Conservation (phyloP, 805 yeast species). For the Millerozyma miso region DNA sequence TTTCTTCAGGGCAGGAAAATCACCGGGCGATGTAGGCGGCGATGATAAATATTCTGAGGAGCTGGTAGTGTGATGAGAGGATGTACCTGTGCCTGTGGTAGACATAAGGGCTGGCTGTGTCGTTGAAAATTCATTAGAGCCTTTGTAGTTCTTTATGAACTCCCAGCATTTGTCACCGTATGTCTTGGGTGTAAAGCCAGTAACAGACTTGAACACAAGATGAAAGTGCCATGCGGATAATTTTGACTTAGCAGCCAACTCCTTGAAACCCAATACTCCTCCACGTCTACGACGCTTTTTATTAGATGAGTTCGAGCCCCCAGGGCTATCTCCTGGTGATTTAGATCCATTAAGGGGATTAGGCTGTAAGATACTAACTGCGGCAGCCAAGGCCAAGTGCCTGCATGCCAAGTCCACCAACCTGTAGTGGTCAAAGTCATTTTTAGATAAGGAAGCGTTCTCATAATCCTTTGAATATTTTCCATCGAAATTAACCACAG, state of each 20-base stretch:
- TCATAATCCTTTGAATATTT: conserved; percentile 22
- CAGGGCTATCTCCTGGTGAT: conserved; percentile 15
- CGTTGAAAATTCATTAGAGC: conserved; percentile 12
- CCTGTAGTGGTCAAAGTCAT: conserved; percentile 65
- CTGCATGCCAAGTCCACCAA: conserved; percentile 77
- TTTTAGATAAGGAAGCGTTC: conserved; percentile 39
- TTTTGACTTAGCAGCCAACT: conserved; percentile 78
- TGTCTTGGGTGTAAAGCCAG: conserved; percentile 83
- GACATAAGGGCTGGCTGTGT: conserved; percentile 3
- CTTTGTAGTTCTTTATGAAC: conserved; percentile 38
- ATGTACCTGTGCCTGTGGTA: not conserved
- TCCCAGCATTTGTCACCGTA: conserved; percentile 83
- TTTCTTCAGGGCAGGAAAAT: conserved; percentile 8
- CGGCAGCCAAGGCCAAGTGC: conserved; percentile 79
- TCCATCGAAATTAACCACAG: conserved; percentile 22
- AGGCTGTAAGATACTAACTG: conserved; percentile 33
- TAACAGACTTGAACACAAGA: conserved; percentile 79
- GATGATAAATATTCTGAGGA: conserved; percentile 1
- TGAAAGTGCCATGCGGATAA: conserved; percentile 92
- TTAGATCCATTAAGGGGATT: conserved; percentile 15
- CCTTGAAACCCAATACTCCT: conserved; percentile 79
- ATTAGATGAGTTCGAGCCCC: conserved; percentile 8
- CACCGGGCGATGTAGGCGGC: not conserved
- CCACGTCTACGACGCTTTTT: conserved; percentile 61
- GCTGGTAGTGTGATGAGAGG: conserved; percentile 6